Percentiles rank a stretch among this genome's conserved stretches.
phyloP scores from a whole-genome alignment of 352 stramenopile species.

The Pythium sp. region DNA sequence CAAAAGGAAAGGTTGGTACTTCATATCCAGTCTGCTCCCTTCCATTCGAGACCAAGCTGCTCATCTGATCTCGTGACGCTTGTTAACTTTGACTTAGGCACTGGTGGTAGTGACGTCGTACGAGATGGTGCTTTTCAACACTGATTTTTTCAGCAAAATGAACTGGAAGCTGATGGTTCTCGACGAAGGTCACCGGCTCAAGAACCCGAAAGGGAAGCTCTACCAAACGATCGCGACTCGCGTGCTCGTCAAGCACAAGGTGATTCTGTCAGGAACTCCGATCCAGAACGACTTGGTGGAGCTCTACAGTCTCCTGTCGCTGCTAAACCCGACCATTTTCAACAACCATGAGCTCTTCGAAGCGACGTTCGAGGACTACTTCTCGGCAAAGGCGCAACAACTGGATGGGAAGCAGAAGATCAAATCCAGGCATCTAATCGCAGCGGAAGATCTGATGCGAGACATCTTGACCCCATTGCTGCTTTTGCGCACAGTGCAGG shows the following conservation, averaged over 20 bases:
- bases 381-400: constrained; percentile 63
- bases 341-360: constrained; percentile 51
- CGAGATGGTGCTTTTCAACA: constrained; percentile 64
- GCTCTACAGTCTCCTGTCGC: constrained; percentile 71
- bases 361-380: constrained; percentile 49
- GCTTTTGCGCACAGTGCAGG: constrained; percentile 60
- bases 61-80: neutral
- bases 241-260: constrained; percentile 38
- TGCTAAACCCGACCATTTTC: constrained; percentile 88
- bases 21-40: neutral
- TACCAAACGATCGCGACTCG: constrained; percentile 44
- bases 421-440: constrained; percentile 24
- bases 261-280: constrained; percentile 80
- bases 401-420: constrained; percentile 20
- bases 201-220: constrained; percentile 70
- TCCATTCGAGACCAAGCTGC: neutral
- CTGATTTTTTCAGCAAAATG: constrained; percentile 45
- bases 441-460: constrained; percentile 53
- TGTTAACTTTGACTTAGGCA: constrained; percentile 12
- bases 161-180: constrained; percentile 70
- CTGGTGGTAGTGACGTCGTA: constrained; percentile 77
- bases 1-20: constrained; percentile 9
- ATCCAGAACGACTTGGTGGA: constrained; percentile 88
- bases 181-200: constrained; percentile 89
- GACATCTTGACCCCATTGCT: constrained; percentile 56